These are phyloP conservation scores for Xerocomus minutiporus DNA, from an alignment of 1,284 basidiomycete genomes.

Conservation along the genomic window DNA sequence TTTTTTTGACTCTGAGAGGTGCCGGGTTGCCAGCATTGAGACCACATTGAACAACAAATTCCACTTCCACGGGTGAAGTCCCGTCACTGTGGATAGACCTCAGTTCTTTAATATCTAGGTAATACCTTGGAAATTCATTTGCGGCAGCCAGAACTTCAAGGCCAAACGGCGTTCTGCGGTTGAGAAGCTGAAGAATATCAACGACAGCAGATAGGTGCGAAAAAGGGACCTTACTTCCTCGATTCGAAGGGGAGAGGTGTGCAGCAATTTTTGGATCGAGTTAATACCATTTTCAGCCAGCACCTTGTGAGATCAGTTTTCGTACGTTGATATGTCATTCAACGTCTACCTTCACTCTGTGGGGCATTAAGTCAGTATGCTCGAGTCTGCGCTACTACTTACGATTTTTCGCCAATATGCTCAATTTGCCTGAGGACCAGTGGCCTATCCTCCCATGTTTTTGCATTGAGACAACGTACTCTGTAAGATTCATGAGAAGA, in stretches of 20 bases:
- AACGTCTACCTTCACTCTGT: constrained; percentile 52
- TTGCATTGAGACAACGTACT: constrained; percentile 66
- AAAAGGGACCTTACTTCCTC: constrained; percentile 50
- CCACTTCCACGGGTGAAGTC: constrained; percentile 53
- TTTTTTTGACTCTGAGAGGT: constrained; percentile 40
- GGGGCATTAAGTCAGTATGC: constrained; percentile 1
- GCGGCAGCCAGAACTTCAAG: constrained; percentile 57
- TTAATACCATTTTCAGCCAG: constrained; percentile 68
- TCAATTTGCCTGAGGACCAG: constrained; percentile 75
- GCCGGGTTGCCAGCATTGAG: constrained; percentile 33
- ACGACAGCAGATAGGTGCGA: background rate
- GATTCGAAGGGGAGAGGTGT: constrained; percentile 53
- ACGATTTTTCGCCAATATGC: constrained; percentile 84
- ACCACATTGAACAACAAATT: constrained; percentile 56
- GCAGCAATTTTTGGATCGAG: constrained; percentile 53
- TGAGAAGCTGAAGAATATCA: constrained; percentile 54
- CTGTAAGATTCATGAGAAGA: constrained; percentile 36
- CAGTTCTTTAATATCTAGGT: constrained; percentile 46
- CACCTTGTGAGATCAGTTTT: constrained; percentile 42
- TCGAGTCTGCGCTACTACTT: constrained; percentile 25
- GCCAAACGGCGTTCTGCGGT: constrained; percentile 70
- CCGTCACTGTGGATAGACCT: constrained; percentile 40
- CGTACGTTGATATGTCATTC: background rate
- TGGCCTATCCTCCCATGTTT: constrained; percentile 82
- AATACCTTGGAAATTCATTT: constrained; percentile 63